Base-by-base conservation (phyloP, 2,329 filamentous ascomycete genomes). In the Aspergillus novoparasiticus region DNA sequence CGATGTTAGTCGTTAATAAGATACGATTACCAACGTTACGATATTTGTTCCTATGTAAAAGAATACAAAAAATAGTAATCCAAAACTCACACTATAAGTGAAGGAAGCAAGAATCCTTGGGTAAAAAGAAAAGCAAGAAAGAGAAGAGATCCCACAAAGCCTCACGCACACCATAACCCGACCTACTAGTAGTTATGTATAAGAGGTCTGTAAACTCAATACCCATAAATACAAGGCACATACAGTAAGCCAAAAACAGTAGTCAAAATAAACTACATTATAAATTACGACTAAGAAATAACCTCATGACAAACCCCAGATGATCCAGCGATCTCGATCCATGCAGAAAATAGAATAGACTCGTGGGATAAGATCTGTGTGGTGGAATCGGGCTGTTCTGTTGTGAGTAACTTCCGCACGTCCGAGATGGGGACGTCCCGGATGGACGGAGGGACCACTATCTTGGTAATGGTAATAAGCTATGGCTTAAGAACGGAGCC, bases 191-290 rank as follows among this genome's bases (percentile, higher is more conserved):
- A 11, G 26, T 11, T 34, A 23, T 21, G 19, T 43, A 43, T 36
- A 16, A 3, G 43, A 23, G 30, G 46, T 34, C 10, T 34, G 32
- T 21, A 39, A 58, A 28, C 26, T 6, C 30, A 41, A 57, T 59
- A 59, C 32, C 39, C n/a, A 62, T 16, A 65, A 19, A 43, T 57
- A 58, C 30, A 19, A 43, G 16, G 46, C 9, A 8, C 23, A 51
- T 32, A 51, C 51, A 58, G n/a, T 51, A 54, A 61, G 53, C n/a
- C 23, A 39, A 54, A 64, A 54, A 63, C 60, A 59, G 54, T 53
- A 1, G 66, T 66, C 61, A 56, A 69, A 65, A 69, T 69, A 68
- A 66, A 57, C 67, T 67, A 64, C 58, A 62, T 41, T 14, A 12
- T 50, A 45, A 63, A 55, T 23, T 54, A 55, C 46, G 53, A 59